A percentile compares a stretch with the other conserved stretches of the same genome.
Evolutionary conservation across 2,329 filamentous ascomycete species (phyloP).

Genomic region (Fusarium sterilihyphosum): DNA sequence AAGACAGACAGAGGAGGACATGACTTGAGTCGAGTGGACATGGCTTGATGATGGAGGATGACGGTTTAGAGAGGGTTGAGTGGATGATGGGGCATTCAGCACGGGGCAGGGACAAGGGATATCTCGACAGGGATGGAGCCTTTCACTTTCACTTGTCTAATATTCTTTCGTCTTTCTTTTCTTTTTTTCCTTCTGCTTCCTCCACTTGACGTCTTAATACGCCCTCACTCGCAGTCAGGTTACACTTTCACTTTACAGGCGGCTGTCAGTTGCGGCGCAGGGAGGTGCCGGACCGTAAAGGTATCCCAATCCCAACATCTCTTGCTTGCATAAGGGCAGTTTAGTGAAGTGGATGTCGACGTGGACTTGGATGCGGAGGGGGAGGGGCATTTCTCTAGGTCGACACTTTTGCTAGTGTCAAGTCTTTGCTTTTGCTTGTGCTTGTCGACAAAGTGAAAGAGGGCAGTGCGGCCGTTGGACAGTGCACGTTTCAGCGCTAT

Average conservation of each 20-base stretch:
- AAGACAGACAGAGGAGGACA: neutral
- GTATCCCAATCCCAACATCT: constrained; percentile 1
- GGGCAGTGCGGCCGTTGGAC: constrained; percentile 24
- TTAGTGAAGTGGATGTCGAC: neutral
- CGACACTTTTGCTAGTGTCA: neutral
- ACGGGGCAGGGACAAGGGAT: constrained; percentile 42
- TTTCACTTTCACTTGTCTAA: constrained; percentile 12
- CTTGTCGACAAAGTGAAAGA: constrained; percentile 5
- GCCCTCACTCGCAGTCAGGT: neutral
- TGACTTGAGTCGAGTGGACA: constrained; percentile 12
- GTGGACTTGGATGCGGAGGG: neutral
- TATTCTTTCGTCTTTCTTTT: constrained; percentile 32
- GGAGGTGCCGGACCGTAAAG: constrained; percentile 4
- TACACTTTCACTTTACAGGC: neutral
- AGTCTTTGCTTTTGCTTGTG: constrained; percentile 14
- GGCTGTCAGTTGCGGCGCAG: constrained; percentile 38
- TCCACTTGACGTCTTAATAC: constrained; percentile 2
- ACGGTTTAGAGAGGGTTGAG: constrained; percentile 28
- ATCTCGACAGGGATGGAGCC: constrained; percentile 22
- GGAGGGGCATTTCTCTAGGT: constrained; percentile 3
- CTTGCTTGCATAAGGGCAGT: neutral
- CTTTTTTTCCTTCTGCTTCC: constrained; percentile 23
- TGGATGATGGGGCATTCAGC: constrained; percentile 42
- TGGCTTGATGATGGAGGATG: constrained; percentile 27
- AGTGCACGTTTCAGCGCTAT: neutral